Evolutionary conservation across 176 grass and related monocot genomes (phyloP), one percentile per base, ranked within the genome.

Genomic region (Microstegium vimineum): DNA sequence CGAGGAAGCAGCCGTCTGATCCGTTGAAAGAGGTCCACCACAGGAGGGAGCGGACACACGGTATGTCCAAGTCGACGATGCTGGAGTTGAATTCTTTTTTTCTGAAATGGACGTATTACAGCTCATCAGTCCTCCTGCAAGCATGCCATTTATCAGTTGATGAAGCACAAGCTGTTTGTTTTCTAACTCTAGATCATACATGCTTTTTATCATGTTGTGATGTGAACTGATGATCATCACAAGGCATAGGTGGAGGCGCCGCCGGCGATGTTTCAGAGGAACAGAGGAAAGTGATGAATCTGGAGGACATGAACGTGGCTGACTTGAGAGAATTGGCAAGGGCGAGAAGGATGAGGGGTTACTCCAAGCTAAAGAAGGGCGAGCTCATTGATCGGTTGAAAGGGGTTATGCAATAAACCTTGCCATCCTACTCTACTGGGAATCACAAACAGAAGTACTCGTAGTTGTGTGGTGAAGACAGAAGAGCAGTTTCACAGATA

Each of bases 321-420:
- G 85, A 92, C 42, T 67, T 94, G 87, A 94, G 85, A 79, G 87
- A 82, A 38, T 3, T 94, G 80, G 94, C 91, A 13, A 94, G 32
- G 32, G 61, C 40, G 23, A 93, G 83, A 57, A 74, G 77, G 37
- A 81, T 97, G 80, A 94, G 81, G 67, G 91, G 91, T 31, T 94
- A 89, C 83, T 85, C 91, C 30, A 94, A 88, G 78, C 40, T 90
- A 54, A 97, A 90, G 76, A 97, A 94, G 81, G 83, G 64, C 10
- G 81, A 92, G 33, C 66, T 94, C 35, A n/a, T 94, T 28, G 87
- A 88, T 59, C 84, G 90, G 61, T 51, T 94, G 78, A 91, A 78
- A 73, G 78, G 82, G 15, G 37, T 27, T 41, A 20, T 37, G 32
- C 42, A 62, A 72, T 68, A 70, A 83, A 17, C 45, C 51, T 54